phyloP scores from a whole-genome alignment of 371 early-diverging fungal genomes.

The Circinella minor region DNA sequence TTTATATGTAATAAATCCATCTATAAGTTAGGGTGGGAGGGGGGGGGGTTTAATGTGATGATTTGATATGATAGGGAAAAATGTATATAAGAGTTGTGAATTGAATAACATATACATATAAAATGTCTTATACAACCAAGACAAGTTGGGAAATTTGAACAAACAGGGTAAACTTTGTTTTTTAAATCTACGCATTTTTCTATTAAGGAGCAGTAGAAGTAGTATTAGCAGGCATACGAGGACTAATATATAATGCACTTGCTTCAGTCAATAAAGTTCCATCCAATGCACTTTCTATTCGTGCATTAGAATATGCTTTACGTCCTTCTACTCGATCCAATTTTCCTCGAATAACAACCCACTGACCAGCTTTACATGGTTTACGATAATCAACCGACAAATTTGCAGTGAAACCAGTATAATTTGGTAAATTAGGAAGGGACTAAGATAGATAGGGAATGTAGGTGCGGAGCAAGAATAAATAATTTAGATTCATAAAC shows the following conservation, averaged over 20 bases:
- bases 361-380: conserved; percentile 71
- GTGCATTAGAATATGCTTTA: conserved; percentile 71
- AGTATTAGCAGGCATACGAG: conserved; percentile 29
- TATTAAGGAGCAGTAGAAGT: conserved; percentile 9
- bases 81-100: no score
- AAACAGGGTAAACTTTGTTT: background rate
- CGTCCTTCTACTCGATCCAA: conserved; percentile 69
- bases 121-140: no score
- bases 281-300: conserved; percentile 60
- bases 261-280: conserved; percentile 62
- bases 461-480: background rate
- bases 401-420: conserved; percentile 78
- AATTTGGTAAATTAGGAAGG: conserved; percentile 63
- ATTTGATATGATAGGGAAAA: no score
- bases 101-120: no score
- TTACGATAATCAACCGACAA: conserved; percentile 74
- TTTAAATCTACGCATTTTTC: conserved; percentile 5
- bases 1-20: no score
- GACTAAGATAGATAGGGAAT: conserved; percentile 30
- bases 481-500: background rate
- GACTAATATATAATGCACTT: conserved; percentile 70
- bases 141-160: background rate
- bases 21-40: no score
- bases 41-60: no score
- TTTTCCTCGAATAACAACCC: conserved; percentile 67